These are phyloP conservation scores for Anethum foeniculum DNA, from an alignment of 140 eudicot species.

Conservation along the genomic window DNA sequence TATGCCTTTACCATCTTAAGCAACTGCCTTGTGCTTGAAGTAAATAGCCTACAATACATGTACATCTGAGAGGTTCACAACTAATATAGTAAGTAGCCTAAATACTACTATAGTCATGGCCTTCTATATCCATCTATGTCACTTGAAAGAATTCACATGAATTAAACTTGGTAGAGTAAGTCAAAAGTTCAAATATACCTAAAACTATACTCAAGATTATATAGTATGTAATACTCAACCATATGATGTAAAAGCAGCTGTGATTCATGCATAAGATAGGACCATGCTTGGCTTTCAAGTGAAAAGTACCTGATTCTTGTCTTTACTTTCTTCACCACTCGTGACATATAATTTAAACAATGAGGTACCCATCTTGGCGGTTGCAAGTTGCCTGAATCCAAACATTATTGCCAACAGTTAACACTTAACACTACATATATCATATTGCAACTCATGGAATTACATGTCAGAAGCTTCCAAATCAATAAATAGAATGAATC, in stretches of 20 bases:
- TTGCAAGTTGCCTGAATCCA: slow-evolving; percentile 77
- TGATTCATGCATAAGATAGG: background rate
- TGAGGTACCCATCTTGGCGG: slow-evolving; percentile 64
- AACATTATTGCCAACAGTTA: slow-evolving; percentile 7
- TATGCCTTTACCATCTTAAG: slow-evolving; percentile 25
- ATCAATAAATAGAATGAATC: background rate
- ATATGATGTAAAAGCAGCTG: background rate
- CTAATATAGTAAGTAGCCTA: background rate
- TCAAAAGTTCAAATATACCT: background rate
- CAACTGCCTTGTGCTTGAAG: slow-evolving; percentile 43
- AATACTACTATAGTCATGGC: background rate
- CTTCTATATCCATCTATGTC: background rate
- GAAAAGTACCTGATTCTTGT: slow-evolving; percentile 69
- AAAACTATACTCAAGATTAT: no score
- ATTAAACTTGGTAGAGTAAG: background rate
- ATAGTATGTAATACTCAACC: background rate
- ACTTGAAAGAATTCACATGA: background rate
- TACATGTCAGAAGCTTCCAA: background rate
- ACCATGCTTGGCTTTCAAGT: background rate
- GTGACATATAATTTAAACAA: slow-evolving; percentile 74
- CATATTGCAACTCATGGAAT: background rate
- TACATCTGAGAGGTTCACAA: background rate
- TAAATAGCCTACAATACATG: slow-evolving; percentile 56
- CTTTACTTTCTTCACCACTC: slow-evolving; percentile 50
- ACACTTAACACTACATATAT: slow-evolving; percentile 9